These are phyloP conservation scores for Ajuga reptans DNA, from an alignment of 305 asterid species.

Conservation along the genomic window DNA sequence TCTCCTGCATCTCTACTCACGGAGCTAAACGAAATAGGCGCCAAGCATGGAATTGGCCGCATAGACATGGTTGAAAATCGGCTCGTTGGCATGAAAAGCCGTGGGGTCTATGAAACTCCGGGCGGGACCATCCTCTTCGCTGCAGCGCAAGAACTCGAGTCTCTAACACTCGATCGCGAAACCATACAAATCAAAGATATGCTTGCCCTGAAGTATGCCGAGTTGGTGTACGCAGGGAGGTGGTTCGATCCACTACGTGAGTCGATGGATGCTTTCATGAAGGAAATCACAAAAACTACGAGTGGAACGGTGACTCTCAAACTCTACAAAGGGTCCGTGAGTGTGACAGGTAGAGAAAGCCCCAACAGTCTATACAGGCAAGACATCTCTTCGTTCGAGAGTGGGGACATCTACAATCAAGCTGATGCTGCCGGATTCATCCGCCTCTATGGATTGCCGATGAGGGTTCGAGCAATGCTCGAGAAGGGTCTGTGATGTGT, in stretches of 20 bases:
- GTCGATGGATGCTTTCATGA: slow-evolving; percentile 88
- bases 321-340: slow-evolving; percentile 72
- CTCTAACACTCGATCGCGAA: slow-evolving; percentile 89
- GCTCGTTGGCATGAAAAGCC: slow-evolving; percentile 92
- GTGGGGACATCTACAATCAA: slow-evolving; percentile 77
- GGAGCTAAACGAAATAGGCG: slow-evolving; percentile 66
- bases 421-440: slow-evolving; percentile 97
- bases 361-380: slow-evolving; percentile 70
- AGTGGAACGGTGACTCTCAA: slow-evolving; percentile 72
- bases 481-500: slow-evolving; percentile 43
- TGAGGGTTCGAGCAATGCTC: slow-evolving; percentile 92
- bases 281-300: slow-evolving; percentile 71
- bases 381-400: slow-evolving; percentile 91
- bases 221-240: slow-evolving; percentile 77
- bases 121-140: slow-evolving; percentile 81
- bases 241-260: slow-evolving; percentile 93
- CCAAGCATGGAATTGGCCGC: slow-evolving; percentile 79
- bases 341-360: slow-evolving; percentile 60
- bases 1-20: slow-evolving; percentile 80
- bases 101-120: slow-evolving; percentile 93
- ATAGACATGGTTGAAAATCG: slow-evolving; percentile 87
- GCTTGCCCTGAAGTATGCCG: slow-evolving; percentile 80
- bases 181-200: slow-evolving; percentile 69
- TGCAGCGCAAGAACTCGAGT: slow-evolving; percentile 85
- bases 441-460: slow-evolving; percentile 76